Percentiles rank a stretch among this genome's conserved stretches.
Conservation (phyloP, 768 basidiomycete genomes). For the Russula griseocarnosa region DNA sequence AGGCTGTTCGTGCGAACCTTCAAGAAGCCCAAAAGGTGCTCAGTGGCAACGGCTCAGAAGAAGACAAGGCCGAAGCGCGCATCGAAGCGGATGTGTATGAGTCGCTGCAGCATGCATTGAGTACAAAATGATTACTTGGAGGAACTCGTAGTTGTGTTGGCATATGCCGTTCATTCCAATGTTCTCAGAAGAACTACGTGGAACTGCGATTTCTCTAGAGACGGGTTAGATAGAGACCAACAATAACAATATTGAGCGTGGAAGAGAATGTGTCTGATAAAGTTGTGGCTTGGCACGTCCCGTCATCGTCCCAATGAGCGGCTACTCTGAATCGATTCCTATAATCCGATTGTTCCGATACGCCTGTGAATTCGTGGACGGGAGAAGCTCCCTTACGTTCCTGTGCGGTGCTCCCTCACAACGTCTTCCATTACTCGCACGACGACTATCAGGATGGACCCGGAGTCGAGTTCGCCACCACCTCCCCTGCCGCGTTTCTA, state of each 20-base stretch:
- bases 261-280: background rate
- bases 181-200: background rate
- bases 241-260: background rate
- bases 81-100: slow-evolving; percentile 97
- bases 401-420: background rate
- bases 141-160: slow-evolving; percentile 10
- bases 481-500: background rate
- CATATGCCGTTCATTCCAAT: background rate
- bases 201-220: background rate
- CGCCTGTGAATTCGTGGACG: background rate
- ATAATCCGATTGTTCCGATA: background rate
- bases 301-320: background rate
- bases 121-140: slow-evolving; percentile 39
- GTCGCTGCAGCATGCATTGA: slow-evolving; percentile 83
- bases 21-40: slow-evolving; percentile 83
- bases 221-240: slow-evolving; percentile 1
- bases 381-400: background rate
- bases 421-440: background rate
- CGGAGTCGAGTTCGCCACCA: background rate
- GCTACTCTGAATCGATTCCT: background rate
- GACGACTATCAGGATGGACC: background rate
- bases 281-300: background rate
- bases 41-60: slow-evolving; percentile 80
- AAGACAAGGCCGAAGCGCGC: slow-evolving; percentile 88
- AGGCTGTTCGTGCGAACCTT: slow-evolving; percentile 89